Conservation (phyloP, 306 rosid genomes). For the Casuarina equisetifolia region DNA sequence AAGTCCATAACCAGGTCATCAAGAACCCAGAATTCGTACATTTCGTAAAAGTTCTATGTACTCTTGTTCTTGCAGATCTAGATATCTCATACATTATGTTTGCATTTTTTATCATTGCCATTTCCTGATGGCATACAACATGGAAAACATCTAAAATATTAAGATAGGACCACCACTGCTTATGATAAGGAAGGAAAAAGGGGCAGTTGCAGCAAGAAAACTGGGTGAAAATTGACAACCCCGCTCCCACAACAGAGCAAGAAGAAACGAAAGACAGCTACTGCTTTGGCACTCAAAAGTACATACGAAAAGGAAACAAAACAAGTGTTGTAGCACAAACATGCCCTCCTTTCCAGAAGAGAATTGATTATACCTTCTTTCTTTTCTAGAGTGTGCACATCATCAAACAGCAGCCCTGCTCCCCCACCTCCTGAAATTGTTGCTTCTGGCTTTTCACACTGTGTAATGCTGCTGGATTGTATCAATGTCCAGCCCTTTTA, state of each 20-base stretch:
- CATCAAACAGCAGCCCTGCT: slow-evolving; percentile 22
- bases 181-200: slow-evolving; percentile 8
- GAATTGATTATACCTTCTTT: slow-evolving; percentile 38
- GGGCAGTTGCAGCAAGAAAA: slow-evolving; percentile 21
- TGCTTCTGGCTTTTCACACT: slow-evolving; percentile 46
- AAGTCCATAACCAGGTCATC: neutral
- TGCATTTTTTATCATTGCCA: slow-evolving; percentile 20
- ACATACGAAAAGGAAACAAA: slow-evolving; percentile 30
- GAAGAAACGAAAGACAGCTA: slow-evolving; percentile 39
- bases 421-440: slow-evolving; percentile 24
- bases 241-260: slow-evolving; percentile 31
- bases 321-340: slow-evolving; percentile 43
- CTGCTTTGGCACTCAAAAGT: slow-evolving; percentile 36
- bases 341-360: slow-evolving; percentile 34
- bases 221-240: slow-evolving; percentile 15
- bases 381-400: slow-evolving; percentile 24
- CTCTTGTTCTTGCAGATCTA: slow-evolving; percentile 25
- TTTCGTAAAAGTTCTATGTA: neutral
- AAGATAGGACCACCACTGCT: slow-evolving; percentile 24
- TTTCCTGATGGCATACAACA: slow-evolving; percentile 24
- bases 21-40: slow-evolving; percentile 4
- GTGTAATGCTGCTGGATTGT: slow-evolving; percentile 97
- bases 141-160: slow-evolving; percentile 2
- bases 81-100: slow-evolving; percentile 23
- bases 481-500: slow-evolving; percentile 91